Conservation (phyloP, 768 basidiomycete species). For the Mycena olivaceomarginata region DNA sequence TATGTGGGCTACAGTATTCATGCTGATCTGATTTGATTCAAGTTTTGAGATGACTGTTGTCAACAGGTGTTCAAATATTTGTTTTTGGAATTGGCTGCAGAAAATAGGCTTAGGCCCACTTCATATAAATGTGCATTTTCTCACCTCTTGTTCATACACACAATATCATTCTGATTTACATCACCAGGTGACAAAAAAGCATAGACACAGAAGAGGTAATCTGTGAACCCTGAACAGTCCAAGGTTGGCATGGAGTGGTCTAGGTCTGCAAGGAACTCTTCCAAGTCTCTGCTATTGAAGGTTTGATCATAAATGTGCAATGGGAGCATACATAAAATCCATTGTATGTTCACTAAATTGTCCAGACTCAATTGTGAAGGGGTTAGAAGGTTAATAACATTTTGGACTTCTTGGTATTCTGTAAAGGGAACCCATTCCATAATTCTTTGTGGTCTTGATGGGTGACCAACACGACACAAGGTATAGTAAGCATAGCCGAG, state of each 20-base stretch:
- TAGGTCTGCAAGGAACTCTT: neutral
- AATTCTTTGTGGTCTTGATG: no score
- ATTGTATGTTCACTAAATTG: neutral
- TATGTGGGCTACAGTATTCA: neutral
- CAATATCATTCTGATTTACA: neutral
- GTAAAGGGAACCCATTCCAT: no score
- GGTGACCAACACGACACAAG: no score
- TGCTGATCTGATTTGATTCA: slow-evolving; percentile 1
- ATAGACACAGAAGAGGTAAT: neutral
- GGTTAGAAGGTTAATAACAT: no score
- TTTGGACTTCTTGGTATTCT: no score
- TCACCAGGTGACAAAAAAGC: neutral
- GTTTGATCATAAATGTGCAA: neutral
- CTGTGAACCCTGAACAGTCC: neutral
- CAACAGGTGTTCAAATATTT: neutral
- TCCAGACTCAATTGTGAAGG: no score
- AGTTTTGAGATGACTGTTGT: neutral
- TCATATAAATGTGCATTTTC: no score
- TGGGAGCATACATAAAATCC: neutral
- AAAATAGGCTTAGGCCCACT: no score
- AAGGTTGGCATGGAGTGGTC: neutral
- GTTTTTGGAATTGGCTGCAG: neutral
- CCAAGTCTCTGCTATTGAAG: neutral
- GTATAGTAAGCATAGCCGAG: neutral
- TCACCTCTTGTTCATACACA: neutral